These are phyloP conservation scores for Aspergillus asperescens DNA, from an alignment of 495 filamentous ascomycete species.

Conservation along the genomic window DNA sequence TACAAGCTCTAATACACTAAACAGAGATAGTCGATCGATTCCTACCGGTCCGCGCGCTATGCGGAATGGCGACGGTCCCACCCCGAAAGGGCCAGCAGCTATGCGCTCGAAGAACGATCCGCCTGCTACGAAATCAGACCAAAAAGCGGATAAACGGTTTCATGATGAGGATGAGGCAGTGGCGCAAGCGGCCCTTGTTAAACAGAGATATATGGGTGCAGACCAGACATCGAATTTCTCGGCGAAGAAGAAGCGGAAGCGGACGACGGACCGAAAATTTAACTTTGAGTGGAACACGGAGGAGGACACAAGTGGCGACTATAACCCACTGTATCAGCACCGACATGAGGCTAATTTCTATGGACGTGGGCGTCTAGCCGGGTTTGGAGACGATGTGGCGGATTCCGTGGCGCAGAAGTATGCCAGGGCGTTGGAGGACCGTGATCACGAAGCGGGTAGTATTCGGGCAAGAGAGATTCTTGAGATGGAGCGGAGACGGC, in stretches of 20 bases:
- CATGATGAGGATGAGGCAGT: slow-evolving; percentile 54
- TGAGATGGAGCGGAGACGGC: slow-evolving; percentile 78
- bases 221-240: slow-evolving; percentile 86
- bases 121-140: slow-evolving; percentile 42
- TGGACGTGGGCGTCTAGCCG: slow-evolving; percentile 74
- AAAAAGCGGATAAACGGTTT: slow-evolving; percentile 43
- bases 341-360: slow-evolving; percentile 71
- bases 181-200: slow-evolving; percentile 69
- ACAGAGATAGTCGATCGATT: slow-evolving; percentile 34
- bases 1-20: slow-evolving; percentile 15
- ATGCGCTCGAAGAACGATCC: slow-evolving; percentile 34
- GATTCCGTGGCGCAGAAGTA: slow-evolving; percentile 68
- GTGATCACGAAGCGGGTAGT: slow-evolving; percentile 75
- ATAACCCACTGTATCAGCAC: slow-evolving; percentile 81
- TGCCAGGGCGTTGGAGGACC: slow-evolving; percentile 67
- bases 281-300: slow-evolving; percentile 98
- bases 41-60: slow-evolving; percentile 80
- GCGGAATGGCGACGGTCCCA: slow-evolving; percentile 54
- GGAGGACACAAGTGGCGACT: slow-evolving; percentile 88
- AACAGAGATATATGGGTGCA: slow-evolving; percentile 87
- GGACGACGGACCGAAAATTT: slow-evolving; percentile 95
- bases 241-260: slow-evolving; percentile 90
- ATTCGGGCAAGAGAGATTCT: slow-evolving; percentile 73
- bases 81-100: slow-evolving; percentile 49
- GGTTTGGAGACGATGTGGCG: slow-evolving; percentile 71